phyloP scores from a whole-genome alignment of 495 filamentous ascomycete genomes.

The Elasticomyces elasticus region DNA sequence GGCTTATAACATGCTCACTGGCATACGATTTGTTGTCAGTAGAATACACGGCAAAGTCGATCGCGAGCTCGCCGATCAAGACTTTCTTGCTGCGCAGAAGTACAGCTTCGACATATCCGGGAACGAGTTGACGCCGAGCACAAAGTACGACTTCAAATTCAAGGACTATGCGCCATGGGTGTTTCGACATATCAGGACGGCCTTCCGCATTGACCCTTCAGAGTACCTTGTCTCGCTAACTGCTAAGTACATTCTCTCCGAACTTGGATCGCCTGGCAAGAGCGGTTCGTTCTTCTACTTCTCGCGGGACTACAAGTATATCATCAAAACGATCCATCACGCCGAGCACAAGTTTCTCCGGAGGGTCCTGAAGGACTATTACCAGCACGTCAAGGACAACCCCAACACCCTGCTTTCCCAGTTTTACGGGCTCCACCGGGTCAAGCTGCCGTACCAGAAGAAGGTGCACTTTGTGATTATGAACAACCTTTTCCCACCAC shows the following conservation, averaged over 20 bases:
- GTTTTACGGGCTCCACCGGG: constrained; percentile 94
- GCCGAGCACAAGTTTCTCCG: constrained; percentile 90
- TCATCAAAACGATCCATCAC: constrained; percentile 99
- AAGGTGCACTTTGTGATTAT: constrained; percentile 99
- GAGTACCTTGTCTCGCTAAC: constrained; percentile 98
- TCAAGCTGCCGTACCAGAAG: constrained; percentile 95
- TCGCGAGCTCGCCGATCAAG: constrained; percentile 71
- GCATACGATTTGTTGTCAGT: constrained; percentile 93
- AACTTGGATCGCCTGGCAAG: constrained; percentile 93
- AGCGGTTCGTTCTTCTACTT: constrained; percentile 99
- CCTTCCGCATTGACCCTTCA: constrained; percentile 86
- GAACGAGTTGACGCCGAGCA: constrained; percentile 92
- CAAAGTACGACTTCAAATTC: constrained; percentile 99
- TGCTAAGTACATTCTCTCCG: constrained; percentile 96
- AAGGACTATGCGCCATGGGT: constrained; percentile 99
- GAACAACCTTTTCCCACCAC: constrained; percentile 98
- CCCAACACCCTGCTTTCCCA: constrained; percentile 95
- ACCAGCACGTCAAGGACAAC: constrained; percentile 82
- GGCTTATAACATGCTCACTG: constrained; percentile 98
- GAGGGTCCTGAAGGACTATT: constrained; percentile 87
- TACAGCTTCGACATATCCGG: constrained; percentile 98
- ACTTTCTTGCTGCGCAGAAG: constrained; percentile 89
- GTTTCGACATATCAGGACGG: constrained; percentile 82
- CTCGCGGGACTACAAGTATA: constrained; percentile 99
- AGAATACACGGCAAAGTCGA: constrained; percentile 96